Conservation (phyloP, 2,329 filamentous ascomycete species). For the Ophiocordyceps camponoti-saundersi region DNA sequence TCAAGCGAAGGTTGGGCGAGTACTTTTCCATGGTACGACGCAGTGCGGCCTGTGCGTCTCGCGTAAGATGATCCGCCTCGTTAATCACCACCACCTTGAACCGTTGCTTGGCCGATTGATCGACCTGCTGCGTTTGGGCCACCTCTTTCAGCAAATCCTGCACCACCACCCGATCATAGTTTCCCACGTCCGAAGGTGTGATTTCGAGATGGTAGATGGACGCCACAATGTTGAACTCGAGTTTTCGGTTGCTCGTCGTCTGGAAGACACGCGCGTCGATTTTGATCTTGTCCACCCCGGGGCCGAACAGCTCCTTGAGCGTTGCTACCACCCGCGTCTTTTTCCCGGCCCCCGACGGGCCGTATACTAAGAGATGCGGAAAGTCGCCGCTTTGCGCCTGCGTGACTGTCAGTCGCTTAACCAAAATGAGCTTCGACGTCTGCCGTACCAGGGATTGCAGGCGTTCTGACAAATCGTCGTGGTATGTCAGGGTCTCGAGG, state of each 20-base stretch:
- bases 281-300: conserved; percentile 99
- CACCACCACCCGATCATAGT: conserved; percentile 87
- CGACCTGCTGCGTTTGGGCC: conserved; percentile 97
- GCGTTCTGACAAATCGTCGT: conserved; percentile 72
- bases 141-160: conserved; percentile 96
- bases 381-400: conserved; percentile 96
- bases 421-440: neutral
- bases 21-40: conserved; percentile 99
- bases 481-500: conserved; percentile 69
- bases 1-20: conserved; percentile 81
- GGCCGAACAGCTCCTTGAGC: conserved; percentile 83
- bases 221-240: conserved; percentile 97
- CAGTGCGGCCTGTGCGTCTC: conserved; percentile 89
- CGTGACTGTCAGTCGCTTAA: conserved; percentile 1
- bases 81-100: conserved; percentile 99
- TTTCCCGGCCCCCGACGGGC: conserved; percentile 90
- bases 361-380: conserved; percentile 92
- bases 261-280: conserved; percentile 96
- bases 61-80: conserved; percentile 83
- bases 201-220: conserved; percentile 98
- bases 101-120: conserved; percentile 70
- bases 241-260: conserved; percentile 86
- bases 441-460: conserved; percentile 62
- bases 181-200: conserved; percentile 90
- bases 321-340: conserved; percentile 95